Conservation (phyloP, 441 rosid genomes). For the Gossypium davidsonii region DNA sequence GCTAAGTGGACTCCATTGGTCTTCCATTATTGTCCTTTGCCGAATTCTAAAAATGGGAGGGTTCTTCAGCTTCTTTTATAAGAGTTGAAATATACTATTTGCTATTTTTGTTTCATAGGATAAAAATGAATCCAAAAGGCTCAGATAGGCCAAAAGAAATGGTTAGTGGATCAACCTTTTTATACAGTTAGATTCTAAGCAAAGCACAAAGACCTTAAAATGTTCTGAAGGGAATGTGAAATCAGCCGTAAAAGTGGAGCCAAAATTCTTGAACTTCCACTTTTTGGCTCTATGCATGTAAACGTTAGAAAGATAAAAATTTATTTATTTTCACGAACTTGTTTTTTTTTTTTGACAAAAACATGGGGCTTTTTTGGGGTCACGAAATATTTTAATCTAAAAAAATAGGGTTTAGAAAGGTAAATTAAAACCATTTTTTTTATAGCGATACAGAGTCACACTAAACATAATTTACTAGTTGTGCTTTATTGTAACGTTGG, state of each 20-base stretch:
- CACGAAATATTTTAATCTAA: not conserved
- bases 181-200: conserved; percentile 18
- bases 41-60: not conserved
- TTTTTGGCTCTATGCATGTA: not conserved
- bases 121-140: conserved; percentile 27
- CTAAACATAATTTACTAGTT: not conserved
- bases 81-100: conserved; percentile 9
- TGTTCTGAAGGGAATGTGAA: conserved; percentile 22
- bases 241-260: conserved; percentile 20
- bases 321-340: not conserved
- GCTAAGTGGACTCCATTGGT: conserved; percentile 36
- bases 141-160: conserved; percentile 15
- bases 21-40: conserved; percentile 35
- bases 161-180: conserved; percentile 15
- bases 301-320: not conserved
- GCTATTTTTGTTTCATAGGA: conserved; percentile 18
- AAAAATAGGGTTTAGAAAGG: too few relatives aligned
- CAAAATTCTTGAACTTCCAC: not conserved
- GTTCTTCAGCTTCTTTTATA: conserved; percentile 26
- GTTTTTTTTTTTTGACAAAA: not conserved
- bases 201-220: not conserved
- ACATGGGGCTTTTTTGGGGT: not conserved
- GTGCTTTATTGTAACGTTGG: not conserved
- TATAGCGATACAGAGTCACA: not conserved
- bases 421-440: not conserved